Base-by-base conservation (phyloP, 306 rosid species). In the Citrullus colocynthis region DNA sequence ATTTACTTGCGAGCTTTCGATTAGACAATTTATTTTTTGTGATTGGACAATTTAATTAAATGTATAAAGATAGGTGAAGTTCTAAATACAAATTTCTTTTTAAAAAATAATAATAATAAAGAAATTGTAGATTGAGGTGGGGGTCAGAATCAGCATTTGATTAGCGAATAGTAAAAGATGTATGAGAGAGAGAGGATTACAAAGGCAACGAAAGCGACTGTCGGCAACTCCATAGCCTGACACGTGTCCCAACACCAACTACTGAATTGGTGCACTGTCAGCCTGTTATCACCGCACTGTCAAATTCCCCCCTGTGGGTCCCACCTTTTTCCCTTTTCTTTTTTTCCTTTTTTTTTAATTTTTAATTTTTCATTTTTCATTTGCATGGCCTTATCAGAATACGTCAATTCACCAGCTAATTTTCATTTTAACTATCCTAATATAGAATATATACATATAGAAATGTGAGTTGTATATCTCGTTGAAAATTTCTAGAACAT, bases 131-230 rank as follows among this genome's bases (percentile, higher is more conserved):
- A 6, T 9, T 16, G 57, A 52, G 57, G 57, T 52, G 57, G 8
- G 16, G n/a, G 57, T 52, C 20, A 52, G 20, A 48, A 39, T 30
- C 15, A 61, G n/a, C 41, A 61, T 30, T 61, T 30, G 67, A 61
- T 61, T 61, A 30, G 1, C 30, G n/a, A n/a, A 69, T 10, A 44
- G 56, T 44, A 28, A 73, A 44, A 51, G 61, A 73, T 48, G 32
- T 30, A 39, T 10, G 36, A 21, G 21, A 16, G 54, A 9, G 18
- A 61, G 28, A 72, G n/a, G 76, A 67, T 65, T 37, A 16, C 17
- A 11, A 69, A 39, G 1, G 54, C 56, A 3, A 6, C 17, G 83
- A 85, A 10, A 74, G 54, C 85, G 85, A 85, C 83, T 79, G 87
- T 85, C 87, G 87, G 87, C 87, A 79, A 3, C 34, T 51, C 18